Evolutionary conservation across 208 protist species (phyloP).

Genomic region (Crithidia thermophila): DNA sequence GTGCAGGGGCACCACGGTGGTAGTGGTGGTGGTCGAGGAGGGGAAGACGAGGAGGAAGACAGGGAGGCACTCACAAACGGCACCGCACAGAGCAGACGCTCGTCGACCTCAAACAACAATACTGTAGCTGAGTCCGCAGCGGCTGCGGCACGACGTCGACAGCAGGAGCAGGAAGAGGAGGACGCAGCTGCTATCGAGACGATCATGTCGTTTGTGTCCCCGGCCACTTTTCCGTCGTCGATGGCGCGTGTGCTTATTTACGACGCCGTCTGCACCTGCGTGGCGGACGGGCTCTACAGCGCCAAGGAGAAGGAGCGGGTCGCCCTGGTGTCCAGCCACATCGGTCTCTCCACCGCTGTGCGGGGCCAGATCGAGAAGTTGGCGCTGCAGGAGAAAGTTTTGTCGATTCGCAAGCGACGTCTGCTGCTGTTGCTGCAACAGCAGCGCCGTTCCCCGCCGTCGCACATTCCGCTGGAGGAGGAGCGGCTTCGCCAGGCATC

Average conservation of each 20-base stretch:
- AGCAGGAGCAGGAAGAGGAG: slow-evolving; percentile 15
- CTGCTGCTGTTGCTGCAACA: slow-evolving; percentile 36
- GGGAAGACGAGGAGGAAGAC: neutral
- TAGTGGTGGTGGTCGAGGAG: no score
- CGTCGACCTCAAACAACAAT: no score
- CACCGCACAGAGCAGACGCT: neutral
- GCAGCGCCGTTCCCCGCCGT: neutral
- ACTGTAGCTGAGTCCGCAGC: no score
- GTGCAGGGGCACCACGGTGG: no score
- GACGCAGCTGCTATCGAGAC: slow-evolving; percentile 23
- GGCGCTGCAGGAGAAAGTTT: slow-evolving; percentile 54
- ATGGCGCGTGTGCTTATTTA: slow-evolving; percentile 67
- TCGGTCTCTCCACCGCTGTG: slow-evolving; percentile 61
- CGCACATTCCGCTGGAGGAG: slow-evolving; percentile 1
- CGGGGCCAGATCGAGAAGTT: slow-evolving; percentile 70
- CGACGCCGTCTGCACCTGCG: slow-evolving; percentile 67
- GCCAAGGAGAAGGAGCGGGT: slow-evolving; percentile 55
- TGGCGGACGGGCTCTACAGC: slow-evolving; percentile 60
- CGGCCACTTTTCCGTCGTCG: slow-evolving; percentile 43
- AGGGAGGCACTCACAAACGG: neutral
- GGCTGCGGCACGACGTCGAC: neutral
- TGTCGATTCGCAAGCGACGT: slow-evolving; percentile 57
- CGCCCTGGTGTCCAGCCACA: slow-evolving; percentile 52
- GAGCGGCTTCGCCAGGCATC: neutral
- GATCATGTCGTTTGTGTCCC: slow-evolving; percentile 51